These are phyloP conservation scores for Fusarium udum DNA, from an alignment of 2,329 filamentous ascomycete genomes.

Conservation along the genomic window DNA sequence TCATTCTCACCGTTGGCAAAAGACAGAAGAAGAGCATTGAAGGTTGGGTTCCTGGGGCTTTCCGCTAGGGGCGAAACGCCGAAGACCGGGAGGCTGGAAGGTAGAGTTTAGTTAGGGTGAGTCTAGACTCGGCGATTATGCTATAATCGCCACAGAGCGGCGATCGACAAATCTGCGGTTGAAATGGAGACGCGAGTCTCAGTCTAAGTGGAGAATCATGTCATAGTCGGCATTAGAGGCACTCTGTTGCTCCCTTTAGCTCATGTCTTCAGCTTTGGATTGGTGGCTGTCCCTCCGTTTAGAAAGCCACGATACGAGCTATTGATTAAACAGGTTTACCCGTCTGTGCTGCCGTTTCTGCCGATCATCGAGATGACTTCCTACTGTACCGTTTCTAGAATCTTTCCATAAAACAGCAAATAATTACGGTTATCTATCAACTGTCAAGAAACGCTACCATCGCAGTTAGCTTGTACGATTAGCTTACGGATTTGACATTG, in stretches of 20 bases:
- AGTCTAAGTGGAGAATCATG: conserved; percentile 3
- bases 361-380: neutral
- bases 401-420: neutral
- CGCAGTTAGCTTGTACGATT: neutral
- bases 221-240: neutral
- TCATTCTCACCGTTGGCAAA: neutral
- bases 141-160: neutral
- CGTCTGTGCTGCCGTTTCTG: neutral
- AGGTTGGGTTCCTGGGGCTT: neutral
- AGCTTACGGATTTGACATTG: neutral
- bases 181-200: neutral
- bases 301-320: neutral
- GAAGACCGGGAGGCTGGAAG: conserved; percentile 8
- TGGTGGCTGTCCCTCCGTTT: neutral
- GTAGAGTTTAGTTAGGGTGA: neutral
- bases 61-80: neutral
- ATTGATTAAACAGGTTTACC: neutral
- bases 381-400: neutral
- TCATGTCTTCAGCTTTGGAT: neutral
- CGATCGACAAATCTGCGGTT: conserved; percentile 1
- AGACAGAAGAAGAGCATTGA: neutral
- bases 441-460: neutral
- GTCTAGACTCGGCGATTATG: conserved; percentile 24
- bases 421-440: neutral
- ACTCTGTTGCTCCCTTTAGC: neutral